Conservation (phyloP, 1,284 basidiomycete species). For the Apiotrichum siamense region DNA sequence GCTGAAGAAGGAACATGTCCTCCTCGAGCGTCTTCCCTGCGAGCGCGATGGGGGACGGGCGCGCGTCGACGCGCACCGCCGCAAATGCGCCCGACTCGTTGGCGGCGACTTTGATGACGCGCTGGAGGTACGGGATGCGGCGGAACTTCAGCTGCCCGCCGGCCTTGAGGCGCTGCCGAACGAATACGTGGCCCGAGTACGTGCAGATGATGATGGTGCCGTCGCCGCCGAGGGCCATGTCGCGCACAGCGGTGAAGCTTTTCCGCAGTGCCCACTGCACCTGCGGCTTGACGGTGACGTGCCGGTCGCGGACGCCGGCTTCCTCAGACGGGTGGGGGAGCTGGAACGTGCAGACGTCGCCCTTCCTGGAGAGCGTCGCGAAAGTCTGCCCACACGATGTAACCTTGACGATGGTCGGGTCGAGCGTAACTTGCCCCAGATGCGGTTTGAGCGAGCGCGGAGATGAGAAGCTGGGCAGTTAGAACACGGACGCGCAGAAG, state of each 20-base stretch:
- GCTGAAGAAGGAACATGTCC: conserved; percentile 63
- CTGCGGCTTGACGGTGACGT: conserved; percentile 65
- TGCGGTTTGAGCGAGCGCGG: conserved; percentile 15
- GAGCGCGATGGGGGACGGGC: conserved; percentile 57
- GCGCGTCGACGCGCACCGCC: conserved; percentile 71
- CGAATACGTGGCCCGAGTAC: conserved; percentile 87
- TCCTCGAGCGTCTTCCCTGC: conserved; percentile 60
- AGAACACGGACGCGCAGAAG: too few species aligned
- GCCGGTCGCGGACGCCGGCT: conserved; percentile 41
- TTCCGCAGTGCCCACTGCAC: conserved; percentile 86
- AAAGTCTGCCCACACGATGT: conserved; percentile 74
- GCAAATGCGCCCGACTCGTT: conserved; percentile 87
- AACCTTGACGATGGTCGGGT: conserved; percentile 71
- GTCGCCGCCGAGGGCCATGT: conserved; percentile 82
- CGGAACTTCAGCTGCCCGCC: conserved; percentile 73
- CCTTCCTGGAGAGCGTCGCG: conserved; percentile 76
- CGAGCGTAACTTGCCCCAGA: conserved; percentile 55
- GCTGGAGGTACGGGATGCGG: conserved; percentile 73
- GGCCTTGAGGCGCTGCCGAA: conserved; percentile 58
- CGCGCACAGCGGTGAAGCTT: conserved; percentile 78
- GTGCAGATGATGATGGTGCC: conserved; percentile 89
- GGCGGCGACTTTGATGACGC: conserved; percentile 74
- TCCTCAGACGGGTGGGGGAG: conserved; percentile 51
- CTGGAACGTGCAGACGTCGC: conserved; percentile 85
- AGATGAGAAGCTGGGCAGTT: conserved; percentile 5